phyloP scores from a whole-genome alignment of 768 basidiomycete species.

The Lactarius akahatsu region DNA sequence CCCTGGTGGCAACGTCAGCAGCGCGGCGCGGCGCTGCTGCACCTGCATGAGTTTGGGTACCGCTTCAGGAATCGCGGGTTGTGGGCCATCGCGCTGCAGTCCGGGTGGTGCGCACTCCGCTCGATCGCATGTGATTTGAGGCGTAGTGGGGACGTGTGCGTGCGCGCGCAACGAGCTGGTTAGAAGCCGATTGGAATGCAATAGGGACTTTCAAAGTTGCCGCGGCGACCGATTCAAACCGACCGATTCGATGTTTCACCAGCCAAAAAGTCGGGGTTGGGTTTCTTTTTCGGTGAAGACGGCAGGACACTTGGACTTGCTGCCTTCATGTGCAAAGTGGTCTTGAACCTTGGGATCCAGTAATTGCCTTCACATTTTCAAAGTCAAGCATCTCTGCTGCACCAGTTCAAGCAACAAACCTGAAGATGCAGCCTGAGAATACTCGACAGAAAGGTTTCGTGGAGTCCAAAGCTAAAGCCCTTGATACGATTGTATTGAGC shows the following conservation, averaged over 20 bases:
- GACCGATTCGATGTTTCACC: no score
- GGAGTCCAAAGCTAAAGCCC: no score
- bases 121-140: slow-evolving; percentile 23
- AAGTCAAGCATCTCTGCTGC: no score
- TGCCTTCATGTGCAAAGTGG: neutral
- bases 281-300: neutral
- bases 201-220: no score
- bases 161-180: neutral
- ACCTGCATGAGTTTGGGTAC: slow-evolving; percentile 51
- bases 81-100: slow-evolving; percentile 39
- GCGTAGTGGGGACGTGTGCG: neutral
- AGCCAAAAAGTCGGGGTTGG: no score
- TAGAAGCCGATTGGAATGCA: neutral
- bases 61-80: slow-evolving; percentile 40
- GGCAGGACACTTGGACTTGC: neutral
- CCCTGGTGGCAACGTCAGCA: slow-evolving; percentile 33
- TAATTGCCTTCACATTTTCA: no score
- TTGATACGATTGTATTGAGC: no score
- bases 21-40: slow-evolving; percentile 56
- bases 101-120: slow-evolving; percentile 45
- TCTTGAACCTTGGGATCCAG: neutral
- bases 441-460: no score
- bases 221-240: no score
- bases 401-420: no score
- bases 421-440: no score